These are phyloP conservation scores for Inga oerstediana DNA, from an alignment of 306 rosid species.

Conservation along the genomic window DNA sequence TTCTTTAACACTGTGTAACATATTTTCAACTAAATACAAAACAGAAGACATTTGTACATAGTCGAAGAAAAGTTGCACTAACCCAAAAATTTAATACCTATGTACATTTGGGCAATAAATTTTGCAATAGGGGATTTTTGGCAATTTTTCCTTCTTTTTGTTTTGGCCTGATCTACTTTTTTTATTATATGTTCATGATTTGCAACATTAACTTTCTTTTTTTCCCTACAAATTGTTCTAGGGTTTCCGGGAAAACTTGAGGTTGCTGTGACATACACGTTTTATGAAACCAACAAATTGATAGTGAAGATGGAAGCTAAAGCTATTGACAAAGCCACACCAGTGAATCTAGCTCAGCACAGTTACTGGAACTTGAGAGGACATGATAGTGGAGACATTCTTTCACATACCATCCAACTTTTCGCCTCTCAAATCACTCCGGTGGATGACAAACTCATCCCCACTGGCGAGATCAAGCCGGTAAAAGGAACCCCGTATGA, in stretches of 20 bases:
- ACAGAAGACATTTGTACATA: too few relatives aligned
- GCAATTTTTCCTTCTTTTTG: too few relatives aligned
- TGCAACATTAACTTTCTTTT: background rate
- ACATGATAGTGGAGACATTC: constrained; percentile 60
- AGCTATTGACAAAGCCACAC: constrained; percentile 58
- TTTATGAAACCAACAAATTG: constrained; percentile 43
- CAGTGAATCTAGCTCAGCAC: constrained; percentile 71
- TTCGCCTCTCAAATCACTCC: constrained; percentile 60
- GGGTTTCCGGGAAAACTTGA: constrained; percentile 17
- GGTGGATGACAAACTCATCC: constrained; percentile 54
- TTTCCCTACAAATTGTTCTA: background rate
- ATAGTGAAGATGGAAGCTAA: constrained; percentile 60
- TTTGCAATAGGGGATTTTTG: too few relatives aligned
- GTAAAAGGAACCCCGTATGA: background rate
- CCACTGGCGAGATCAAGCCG: constrained; percentile 40
- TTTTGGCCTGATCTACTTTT: too few relatives aligned
- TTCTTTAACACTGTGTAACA: rapidly evolving
- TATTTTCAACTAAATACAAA: too few relatives aligned
- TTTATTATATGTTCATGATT: background rate
- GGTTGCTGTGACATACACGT: constrained; percentile 55
- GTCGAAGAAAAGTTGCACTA: too few relatives aligned
- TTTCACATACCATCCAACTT: constrained; percentile 53
- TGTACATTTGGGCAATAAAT: too few relatives aligned
- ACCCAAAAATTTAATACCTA: too few relatives aligned
- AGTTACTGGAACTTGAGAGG: constrained; percentile 75